Percentiles rank a stretch among this genome's conserved stretches.
Conservation (phyloP, 352 stramenopile species). For the Salisapilia sapeloensis region DNA sequence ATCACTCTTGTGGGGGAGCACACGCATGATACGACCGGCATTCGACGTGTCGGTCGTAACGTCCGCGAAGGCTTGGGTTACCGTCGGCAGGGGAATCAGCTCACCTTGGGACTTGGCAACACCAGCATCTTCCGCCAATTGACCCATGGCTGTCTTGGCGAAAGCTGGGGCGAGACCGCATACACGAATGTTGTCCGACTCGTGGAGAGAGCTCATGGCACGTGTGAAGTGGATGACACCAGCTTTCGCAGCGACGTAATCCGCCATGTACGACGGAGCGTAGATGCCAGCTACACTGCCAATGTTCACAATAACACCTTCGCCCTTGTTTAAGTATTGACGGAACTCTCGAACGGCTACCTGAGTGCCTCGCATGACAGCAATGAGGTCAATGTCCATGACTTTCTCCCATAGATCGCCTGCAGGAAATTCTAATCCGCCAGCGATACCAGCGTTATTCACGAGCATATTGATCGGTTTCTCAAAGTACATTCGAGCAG, state of each 20-base stretch:
- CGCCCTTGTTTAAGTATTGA: constrained; percentile 31
- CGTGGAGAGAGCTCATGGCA: constrained; percentile 37
- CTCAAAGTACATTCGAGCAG: constrained; percentile 37
- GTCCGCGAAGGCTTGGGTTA: constrained; percentile 31
- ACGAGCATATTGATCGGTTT: constrained; percentile 47
- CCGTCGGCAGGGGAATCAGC: no score
- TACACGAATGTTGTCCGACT: constrained; percentile 48
- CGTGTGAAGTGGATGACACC: constrained; percentile 59
- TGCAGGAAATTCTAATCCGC: constrained; percentile 34
- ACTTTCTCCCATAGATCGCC: constrained; percentile 45
- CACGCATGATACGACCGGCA: constrained; percentile 30
- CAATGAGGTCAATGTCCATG: constrained; percentile 53
- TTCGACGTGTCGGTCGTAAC: constrained; percentile 35
- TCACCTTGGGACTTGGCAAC: no score
- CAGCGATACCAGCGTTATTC: constrained; percentile 66
- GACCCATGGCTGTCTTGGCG: constrained; percentile 47
- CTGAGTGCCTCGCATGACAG: constrained; percentile 51
- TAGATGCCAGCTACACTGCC: constrained; percentile 41
- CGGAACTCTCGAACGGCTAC: constrained; percentile 39
- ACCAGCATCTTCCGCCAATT: constrained; percentile 12
- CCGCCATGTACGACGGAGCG: constrained; percentile 27
- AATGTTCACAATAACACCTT: constrained; percentile 57
- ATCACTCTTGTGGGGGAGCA: constrained; percentile 19
- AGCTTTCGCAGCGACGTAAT: constrained; percentile 58
- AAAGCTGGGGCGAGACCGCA: constrained; percentile 56